Evolutionary conservation across 805 yeast genomes (phyloP).

Genomic region (Barnettozyma salicaria): DNA sequence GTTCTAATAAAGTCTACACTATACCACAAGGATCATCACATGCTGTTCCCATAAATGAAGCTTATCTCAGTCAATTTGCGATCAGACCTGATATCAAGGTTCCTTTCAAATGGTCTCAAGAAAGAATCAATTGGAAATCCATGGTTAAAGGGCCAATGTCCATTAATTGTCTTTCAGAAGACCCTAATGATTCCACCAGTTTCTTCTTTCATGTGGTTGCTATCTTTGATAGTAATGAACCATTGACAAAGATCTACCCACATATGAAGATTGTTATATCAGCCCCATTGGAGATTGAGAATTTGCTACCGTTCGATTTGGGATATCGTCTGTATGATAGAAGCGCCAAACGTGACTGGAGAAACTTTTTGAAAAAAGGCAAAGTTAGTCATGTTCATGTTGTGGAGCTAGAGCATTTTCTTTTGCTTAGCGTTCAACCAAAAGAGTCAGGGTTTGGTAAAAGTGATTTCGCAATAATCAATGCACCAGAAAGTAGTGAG

Average conservation of each 20-base stretch:
- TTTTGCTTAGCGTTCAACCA: constrained; percentile 66
- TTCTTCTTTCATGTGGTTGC: constrained; percentile 75
- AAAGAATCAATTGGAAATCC: constrained; percentile 58
- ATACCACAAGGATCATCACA: constrained; percentile 51
- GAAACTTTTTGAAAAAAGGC: constrained; percentile 56
- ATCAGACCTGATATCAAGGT: constrained; percentile 57
- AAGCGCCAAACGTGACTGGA: constrained; percentile 61
- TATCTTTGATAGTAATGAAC: constrained; percentile 56
- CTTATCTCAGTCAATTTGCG: constrained; percentile 49
- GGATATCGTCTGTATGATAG: constrained; percentile 73
- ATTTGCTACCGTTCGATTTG: constrained; percentile 77
- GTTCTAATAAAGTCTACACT: constrained; percentile 27
- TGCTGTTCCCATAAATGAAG: constrained; percentile 72
- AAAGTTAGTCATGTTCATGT: constrained; percentile 71
- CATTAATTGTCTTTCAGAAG: constrained; percentile 51
- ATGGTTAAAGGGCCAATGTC: constrained; percentile 45
- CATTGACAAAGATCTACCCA: constrained; percentile 71
- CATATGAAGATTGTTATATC: constrained; percentile 71
- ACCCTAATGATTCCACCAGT: constrained; percentile 34
- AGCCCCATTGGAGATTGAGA: constrained; percentile 83
- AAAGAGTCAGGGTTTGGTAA: constrained; percentile 52
- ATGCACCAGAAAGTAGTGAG: constrained; percentile 46
- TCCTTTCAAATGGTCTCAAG: constrained; percentile 63
- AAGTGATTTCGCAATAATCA: constrained; percentile 69
- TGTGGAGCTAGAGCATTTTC: constrained; percentile 63